Base-by-base conservation (phyloP, 345 rosid species). In the Eucalyptus sp. region DNA sequence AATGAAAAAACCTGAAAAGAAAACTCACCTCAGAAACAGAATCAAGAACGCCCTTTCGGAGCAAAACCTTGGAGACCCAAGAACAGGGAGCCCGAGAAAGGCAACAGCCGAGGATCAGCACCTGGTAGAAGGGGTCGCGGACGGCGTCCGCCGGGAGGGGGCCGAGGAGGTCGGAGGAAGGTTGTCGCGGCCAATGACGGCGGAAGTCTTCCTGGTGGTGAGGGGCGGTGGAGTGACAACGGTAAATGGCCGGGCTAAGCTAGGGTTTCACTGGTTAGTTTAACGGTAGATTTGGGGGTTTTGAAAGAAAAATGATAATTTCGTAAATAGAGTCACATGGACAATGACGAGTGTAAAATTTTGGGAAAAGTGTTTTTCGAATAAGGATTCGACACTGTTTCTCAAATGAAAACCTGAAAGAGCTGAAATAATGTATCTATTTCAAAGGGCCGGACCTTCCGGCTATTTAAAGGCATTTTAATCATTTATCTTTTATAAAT, bases 51-150 rank as follows among this genome's bases (percentile, higher is more conserved):
- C 90, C 89, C 86, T 88, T 92, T 52, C 66, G 93, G 46, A 94
- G 90, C 91, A 93, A 90, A 88, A 93, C 7, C 89, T 80, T 87
- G 68, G 96, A 95, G 41, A 91, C 86, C 92, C 94, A 92, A 18
- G 96, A 92, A 89, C 94, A 94, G 29, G 93, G 84, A 83, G 93
- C 54, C 44, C 62, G 92, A 93, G 16, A 95, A 60, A 46, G 97
- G 97, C 14, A 93, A 52, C 8, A 15, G n/a, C 96, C 97, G 86
- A 94, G 91, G 87, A 95, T 91, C 60, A 94, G 58, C 64, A 91
- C 86, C 83, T 94, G 94, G 91, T 89, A 93, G 41, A 95, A 88
- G 49, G 97, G 96, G 87, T 95, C 90, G 90, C 94, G 96, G 90
- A 94, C 86, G 90, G 89, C 90, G 66, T 92, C 93, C 85, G 93